Conservation (phyloP, 2,329 filamentous ascomycete species). For the Aaosphaeria pasadenensis region DNA sequence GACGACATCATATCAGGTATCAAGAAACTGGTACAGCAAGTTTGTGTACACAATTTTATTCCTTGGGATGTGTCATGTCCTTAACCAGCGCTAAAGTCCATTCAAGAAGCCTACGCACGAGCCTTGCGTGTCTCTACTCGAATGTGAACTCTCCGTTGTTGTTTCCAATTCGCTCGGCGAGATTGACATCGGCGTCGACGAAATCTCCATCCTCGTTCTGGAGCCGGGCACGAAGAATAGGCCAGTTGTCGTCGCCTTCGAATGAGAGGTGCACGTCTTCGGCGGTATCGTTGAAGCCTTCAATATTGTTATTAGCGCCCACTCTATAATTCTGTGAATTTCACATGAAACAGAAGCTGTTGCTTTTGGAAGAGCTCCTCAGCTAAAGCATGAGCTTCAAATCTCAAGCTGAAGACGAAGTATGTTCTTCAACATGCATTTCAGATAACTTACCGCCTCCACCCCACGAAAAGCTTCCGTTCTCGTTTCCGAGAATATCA, state of each 20-base stretch:
- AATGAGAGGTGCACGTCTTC: background rate
- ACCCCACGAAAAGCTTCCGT: background rate
- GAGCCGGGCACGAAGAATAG: constrained; percentile 42
- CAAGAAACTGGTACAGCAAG: no score
- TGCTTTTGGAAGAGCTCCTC: background rate
- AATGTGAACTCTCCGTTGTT: constrained; percentile 36
- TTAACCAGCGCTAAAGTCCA: no score
- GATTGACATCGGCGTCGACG: constrained; percentile 47
- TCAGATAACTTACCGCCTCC: background rate
- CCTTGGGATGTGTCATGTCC: no score
- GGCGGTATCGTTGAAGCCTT: background rate
- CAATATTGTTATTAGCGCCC: background rate
- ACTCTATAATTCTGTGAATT: background rate
- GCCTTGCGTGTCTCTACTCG: no score
- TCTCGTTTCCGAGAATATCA: background rate
- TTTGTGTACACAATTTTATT: no score
- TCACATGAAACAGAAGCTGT: background rate
- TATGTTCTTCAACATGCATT: background rate
- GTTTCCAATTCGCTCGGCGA: constrained; percentile 54
- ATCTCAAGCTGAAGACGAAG: background rate
- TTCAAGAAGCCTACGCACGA: no score
- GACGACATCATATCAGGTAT: no score
- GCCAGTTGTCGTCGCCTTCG: background rate
- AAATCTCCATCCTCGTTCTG: constrained; percentile 42
- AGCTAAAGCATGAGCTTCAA: no score